Base-by-base conservation (phyloP, 208 protist species). In the Crithidia sp. region DNA sequence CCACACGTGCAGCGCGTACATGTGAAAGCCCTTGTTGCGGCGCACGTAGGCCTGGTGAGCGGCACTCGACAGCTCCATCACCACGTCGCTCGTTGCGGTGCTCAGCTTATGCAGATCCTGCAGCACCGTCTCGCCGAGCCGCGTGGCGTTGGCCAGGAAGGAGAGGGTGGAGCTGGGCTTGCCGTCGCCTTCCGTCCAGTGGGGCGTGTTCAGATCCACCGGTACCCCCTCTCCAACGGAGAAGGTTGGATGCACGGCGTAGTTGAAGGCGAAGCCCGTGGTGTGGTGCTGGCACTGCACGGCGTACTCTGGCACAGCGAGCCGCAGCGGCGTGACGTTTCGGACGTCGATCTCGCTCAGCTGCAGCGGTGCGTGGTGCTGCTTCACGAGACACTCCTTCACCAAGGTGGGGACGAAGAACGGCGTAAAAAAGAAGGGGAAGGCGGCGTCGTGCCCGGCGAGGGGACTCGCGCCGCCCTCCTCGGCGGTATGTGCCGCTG, bases 21-120 rank as follows among this genome's bases (percentile, higher is more conserved):
- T 71, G 57, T 85, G 84, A 52, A 88, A 76, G 17, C 71, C 77
- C n/a, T 75, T 64, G 77, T 88, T 88, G 60, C 76, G 62, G 14
- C 63, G 71, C 52, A 88, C 63, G 39, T 75, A 67, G 9, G 68
- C 79, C 37, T 67, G 56, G 13, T 78, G 67, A 0, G 84, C 84
- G 7, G 66, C 68, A 59, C 84, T 88, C 8, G 74, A 76, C 52
- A 88, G 77, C 74, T 85, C 80, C 28, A 78, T n/a, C 13, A 74
- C 73, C 16, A 77, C 59, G 19, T 66, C 53, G 45, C 63, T 81
- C 56, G 82, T 56, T 16, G 75, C 70, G 6, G 41, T 54, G 36
- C 67, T 80, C 12, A 76, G 67, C 5, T 28, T 16, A 28, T 67
- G 57, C 19, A 88, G 47, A 13, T 77, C 44, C 9, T 85, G 59